A percentile compares a stretch with the other conserved stretches of the same genome.
These are phyloP conservation scores for Ophiocordyceps camponoti-leonardi DNA, from an alignment of 2,329 filamentous ascomycete genomes.

Conservation along the genomic window DNA sequence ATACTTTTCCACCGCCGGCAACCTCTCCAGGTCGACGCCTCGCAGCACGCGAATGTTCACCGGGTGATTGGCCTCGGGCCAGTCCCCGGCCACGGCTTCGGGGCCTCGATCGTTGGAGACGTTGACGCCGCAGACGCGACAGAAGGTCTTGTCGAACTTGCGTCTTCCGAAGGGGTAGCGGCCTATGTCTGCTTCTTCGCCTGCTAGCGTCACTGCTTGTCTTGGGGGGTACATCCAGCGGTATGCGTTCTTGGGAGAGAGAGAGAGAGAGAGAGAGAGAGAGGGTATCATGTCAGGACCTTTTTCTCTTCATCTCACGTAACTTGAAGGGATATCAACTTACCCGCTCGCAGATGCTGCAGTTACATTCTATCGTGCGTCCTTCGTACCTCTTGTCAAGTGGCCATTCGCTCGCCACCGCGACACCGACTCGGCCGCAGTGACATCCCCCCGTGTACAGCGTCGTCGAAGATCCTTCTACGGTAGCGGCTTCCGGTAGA, in stretches of 20 bases:
- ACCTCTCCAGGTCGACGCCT: conserved; percentile 15
- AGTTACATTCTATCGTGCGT: conserved; percentile 26
- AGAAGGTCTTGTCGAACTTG: conserved; percentile 25
- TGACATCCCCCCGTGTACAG: conserved; percentile 34
- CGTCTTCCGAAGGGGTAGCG: conserved; percentile 18
- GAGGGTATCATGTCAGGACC: too few species aligned
- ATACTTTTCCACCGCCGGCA: conserved; percentile 5
- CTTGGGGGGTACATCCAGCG: conserved; percentile 25
- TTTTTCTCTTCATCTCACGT: too few species aligned
- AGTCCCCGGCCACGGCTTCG: conserved; percentile 4
- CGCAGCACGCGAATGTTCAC: conserved; percentile 23
- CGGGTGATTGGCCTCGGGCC: conserved; percentile 6
- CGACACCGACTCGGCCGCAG: conserved; percentile 29
- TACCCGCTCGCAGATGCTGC: conserved; percentile 29
- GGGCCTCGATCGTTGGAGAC: conserved; percentile 15
- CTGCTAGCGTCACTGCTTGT: conserved; percentile 23
- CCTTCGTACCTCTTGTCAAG: conserved; percentile 19
- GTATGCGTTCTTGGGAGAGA: conserved; percentile 19
- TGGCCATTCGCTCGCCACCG: conserved; percentile 21
- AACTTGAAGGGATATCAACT: too few species aligned
- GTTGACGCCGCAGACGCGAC: conserved; percentile 28
- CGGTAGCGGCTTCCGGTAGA: conserved; percentile 19
- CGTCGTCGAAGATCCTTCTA: conserved; percentile 10
- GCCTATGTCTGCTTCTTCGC: conserved; percentile 17
- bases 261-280: too few species aligned